Evolutionary conservation across 768 basidiomycete species (phyloP), one percentile per base, ranked within the genome.

Genomic region (Phaeotremella fagi): DNA sequence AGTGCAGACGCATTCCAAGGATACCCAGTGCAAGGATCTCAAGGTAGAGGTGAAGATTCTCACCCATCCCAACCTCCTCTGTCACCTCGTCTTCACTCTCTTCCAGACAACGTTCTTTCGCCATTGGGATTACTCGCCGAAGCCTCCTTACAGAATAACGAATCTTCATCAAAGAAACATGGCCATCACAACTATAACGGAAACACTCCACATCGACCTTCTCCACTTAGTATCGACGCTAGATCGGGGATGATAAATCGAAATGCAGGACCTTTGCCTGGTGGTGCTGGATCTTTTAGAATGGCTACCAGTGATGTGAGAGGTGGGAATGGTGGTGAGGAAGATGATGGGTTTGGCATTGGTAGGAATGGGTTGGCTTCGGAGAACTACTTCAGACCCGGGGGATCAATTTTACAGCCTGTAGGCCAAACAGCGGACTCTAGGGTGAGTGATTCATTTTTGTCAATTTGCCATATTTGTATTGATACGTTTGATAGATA

Each of bases 371-470:
- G 50, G 12, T 90, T 37, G 86, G 92, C 12, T 84, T 94, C 14
- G 87, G 88, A 2, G 87, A 85, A 86, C 57, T 97, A 91, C 75
- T 97, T 95, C 78, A 91, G 86, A 71, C 90, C 91, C 53, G 89
- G 24, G 14, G 57, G 57, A 41, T 22, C 82, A 88, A 41, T 41
- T 11, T 11, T 41, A 26, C 79, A 87, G 47, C 73, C 90, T 54
- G 87, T 88, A 91, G 74, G 38, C 7, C 38, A 11, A 18, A 12
- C 38, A 41, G 20, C 22, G 82, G 88, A 47, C 56, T 56, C 44
- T 47, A 51, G 54, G 42, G 49, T 64, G 24, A 52, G 50, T 44
- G n/a, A n/a, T n/a, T n/a, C n/a, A n/a, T n/a, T n/a, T n/a, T n/a
- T n/a, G n/a, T n/a, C n/a, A n/a, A n/a, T n/a, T n/a, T n/a, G n/a